These are phyloP conservation scores for Lenzites betulinus DNA, from an alignment of 768 basidiomycete genomes.

Conservation along the genomic window DNA sequence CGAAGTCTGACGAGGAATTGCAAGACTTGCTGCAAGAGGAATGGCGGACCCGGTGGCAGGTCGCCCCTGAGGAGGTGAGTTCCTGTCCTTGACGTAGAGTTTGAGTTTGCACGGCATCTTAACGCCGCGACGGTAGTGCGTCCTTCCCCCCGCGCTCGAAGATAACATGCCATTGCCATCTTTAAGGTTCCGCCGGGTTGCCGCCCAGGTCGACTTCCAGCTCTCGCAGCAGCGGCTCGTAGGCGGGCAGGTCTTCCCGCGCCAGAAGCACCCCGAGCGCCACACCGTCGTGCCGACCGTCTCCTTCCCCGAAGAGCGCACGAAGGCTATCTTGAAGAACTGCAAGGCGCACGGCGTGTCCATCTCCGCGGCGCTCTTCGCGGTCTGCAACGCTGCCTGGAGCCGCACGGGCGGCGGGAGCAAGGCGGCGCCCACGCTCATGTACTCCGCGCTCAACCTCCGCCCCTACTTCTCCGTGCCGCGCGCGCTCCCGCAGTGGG, in stretches of 20 bases:
- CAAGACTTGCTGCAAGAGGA: constrained; percentile 34
- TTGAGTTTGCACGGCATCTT: constrained; percentile 4
- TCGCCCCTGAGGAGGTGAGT: constrained; percentile 23
- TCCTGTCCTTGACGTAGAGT: not conserved
- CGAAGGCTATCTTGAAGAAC: constrained; percentile 61
- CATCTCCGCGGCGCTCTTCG: constrained; percentile 74
- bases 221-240: constrained; percentile 56
- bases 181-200: constrained; percentile 44
- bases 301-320: constrained; percentile 54
- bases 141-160: constrained; percentile 52
- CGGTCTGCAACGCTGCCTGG: constrained; percentile 77
- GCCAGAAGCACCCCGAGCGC: constrained; percentile 43
- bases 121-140: constrained; percentile 2
- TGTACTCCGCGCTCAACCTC: constrained; percentile 86
- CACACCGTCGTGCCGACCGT: constrained; percentile 73
- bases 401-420: constrained; percentile 47
- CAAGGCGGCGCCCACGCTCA: constrained; percentile 63
- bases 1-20: constrained; percentile 32
- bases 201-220: constrained; percentile 57
- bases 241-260: constrained; percentile 76
- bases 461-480: constrained; percentile 57
- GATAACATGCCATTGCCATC: constrained; percentile 40
- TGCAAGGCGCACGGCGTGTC: constrained; percentile 76
- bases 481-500: constrained; percentile 38
- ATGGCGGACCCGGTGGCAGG: constrained; percentile 35